Percentiles rank a stretch among this genome's conserved stretches.
phyloP scores from a whole-genome alignment of 345 rosid genomes.

The Euphorbia tirucalli region DNA sequence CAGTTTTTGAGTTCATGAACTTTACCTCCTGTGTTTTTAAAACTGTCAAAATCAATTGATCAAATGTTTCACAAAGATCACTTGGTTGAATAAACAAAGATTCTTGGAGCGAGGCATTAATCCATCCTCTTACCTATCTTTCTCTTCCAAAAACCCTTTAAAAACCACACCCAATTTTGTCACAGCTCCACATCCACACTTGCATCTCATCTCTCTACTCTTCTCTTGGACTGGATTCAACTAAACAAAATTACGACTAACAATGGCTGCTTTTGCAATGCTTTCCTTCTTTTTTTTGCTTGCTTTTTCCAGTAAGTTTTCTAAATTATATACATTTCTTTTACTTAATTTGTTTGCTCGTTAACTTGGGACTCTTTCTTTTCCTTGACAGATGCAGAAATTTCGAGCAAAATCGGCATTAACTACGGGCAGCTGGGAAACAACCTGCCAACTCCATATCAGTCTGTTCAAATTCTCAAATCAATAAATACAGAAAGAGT shows the following conservation, averaged over 20 bases:
- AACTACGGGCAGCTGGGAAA: constrained; percentile 49
- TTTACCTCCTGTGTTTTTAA: constrained; percentile 1
- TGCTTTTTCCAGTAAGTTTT: constrained; percentile 24
- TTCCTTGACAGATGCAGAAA: constrained; percentile 35
- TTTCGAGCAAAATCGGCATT: constrained; percentile 36
- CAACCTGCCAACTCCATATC: constrained; percentile 58
- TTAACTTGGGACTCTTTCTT: background rate
- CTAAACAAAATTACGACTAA: background rate
- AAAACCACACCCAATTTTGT: constrained; percentile 5
- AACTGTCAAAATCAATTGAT: background rate
- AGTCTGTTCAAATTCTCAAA: constrained; percentile 46
- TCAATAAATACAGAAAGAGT: constrained; percentile 47
- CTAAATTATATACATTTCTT: background rate
- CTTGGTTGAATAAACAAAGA: background rate
- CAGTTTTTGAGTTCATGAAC: background rate
- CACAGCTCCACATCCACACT: background rate
- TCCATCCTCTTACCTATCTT: constrained; percentile 16
- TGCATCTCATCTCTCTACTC: no score
- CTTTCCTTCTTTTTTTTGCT: constrained; percentile 19
- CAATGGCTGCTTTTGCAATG: constrained; percentile 7
- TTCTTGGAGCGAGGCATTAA: background rate
- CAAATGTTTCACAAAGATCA: constrained; percentile 11
- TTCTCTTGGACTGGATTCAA: no score
- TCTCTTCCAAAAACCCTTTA: constrained; percentile 6
- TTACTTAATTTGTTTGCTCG: background rate